These are phyloP conservation scores for Taphrina sp. DNA, from an alignment of 1,139 yeast species.

Conservation along the genomic window DNA sequence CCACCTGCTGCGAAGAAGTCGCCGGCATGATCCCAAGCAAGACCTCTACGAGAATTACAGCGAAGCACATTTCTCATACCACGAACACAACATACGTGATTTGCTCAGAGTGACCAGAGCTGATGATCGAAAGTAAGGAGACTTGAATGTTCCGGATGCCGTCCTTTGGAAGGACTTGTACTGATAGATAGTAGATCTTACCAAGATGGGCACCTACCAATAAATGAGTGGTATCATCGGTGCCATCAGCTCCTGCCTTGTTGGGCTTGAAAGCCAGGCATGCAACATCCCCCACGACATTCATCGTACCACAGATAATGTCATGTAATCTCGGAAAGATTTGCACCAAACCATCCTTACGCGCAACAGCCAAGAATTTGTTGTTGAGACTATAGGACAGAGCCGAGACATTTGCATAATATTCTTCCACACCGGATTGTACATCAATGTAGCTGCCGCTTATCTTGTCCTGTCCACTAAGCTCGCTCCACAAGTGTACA, in stretches of 20 bases:
- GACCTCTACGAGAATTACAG: slow-evolving; percentile 23
- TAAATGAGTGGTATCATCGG: neutral
- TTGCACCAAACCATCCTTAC: slow-evolving; percentile 53
- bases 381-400: slow-evolving; percentile 51
- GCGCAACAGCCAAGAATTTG: slow-evolving; percentile 58
- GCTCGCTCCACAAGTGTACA: slow-evolving; percentile 66
- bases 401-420: slow-evolving; percentile 51
- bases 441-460: slow-evolving; percentile 36
- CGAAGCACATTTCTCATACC: neutral
- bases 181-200: slow-evolving; percentile 3
- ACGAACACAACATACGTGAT: slow-evolving; percentile 11
- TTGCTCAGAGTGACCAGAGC: slow-evolving; percentile 10
- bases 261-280: slow-evolving; percentile 16
- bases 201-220: slow-evolving; percentile 31
- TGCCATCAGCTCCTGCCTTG: neutral
- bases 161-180: neutral
- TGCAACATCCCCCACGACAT: slow-evolving; percentile 10
- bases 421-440: neutral
- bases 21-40: slow-evolving; percentile 34
- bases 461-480: slow-evolving; percentile 40
- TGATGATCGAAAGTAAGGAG: neutral
- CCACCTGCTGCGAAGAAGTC: slow-evolving; percentile 35
- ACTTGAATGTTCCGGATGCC: neutral
- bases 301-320: neutral
- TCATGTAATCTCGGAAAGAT: slow-evolving; percentile 42